phyloP scores from a whole-genome alignment of 176 grass and related monocot species.

The Ampelocalamus luodianensis region DNA sequence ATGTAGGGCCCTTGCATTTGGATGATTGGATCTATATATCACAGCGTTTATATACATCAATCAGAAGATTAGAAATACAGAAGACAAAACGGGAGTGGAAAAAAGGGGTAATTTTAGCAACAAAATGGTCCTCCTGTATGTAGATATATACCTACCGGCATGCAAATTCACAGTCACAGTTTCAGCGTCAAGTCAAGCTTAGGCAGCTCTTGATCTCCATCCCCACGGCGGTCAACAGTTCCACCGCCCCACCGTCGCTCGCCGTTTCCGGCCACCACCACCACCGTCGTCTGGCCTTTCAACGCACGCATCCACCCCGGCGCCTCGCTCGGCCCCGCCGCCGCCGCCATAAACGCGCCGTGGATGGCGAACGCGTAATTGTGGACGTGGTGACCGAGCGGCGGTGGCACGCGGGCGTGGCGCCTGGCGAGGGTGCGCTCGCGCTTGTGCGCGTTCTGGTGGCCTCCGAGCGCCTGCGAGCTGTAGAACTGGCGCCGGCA shows the following conservation, averaged over 20 bases:
- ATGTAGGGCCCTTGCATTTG: neutral
- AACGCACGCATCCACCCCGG: slow-evolving; percentile 16
- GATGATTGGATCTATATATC: neutral
- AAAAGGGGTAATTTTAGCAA: neutral
- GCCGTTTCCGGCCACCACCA: neutral
- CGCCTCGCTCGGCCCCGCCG: neutral
- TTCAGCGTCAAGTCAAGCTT: slow-evolving; percentile 58
- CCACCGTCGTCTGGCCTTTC: neutral
- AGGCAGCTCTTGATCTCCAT: neutral
- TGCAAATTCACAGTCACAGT: slow-evolving; percentile 23
- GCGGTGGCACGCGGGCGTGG: neutral
- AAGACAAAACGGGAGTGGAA: neutral
- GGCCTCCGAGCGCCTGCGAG: slow-evolving; percentile 87
- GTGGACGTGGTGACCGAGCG: neutral
- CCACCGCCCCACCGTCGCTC: neutral
- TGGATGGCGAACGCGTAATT: slow-evolving; percentile 32
- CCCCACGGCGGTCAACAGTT: neutral
- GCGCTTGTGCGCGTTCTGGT: slow-evolving; percentile 94
- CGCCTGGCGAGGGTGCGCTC: slow-evolving; percentile 45
- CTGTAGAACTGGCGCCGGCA: slow-evolving; percentile 74
- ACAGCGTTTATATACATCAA: neutral
- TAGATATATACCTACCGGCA: neutral
- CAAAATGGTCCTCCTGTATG: slow-evolving; percentile 13
- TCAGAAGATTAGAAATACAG: neutral
- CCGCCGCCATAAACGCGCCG: neutral